These are phyloP conservation scores for Pichia norvegensis DNA, from an alignment of 1,139 yeast genomes.

Conservation along the genomic window DNA sequence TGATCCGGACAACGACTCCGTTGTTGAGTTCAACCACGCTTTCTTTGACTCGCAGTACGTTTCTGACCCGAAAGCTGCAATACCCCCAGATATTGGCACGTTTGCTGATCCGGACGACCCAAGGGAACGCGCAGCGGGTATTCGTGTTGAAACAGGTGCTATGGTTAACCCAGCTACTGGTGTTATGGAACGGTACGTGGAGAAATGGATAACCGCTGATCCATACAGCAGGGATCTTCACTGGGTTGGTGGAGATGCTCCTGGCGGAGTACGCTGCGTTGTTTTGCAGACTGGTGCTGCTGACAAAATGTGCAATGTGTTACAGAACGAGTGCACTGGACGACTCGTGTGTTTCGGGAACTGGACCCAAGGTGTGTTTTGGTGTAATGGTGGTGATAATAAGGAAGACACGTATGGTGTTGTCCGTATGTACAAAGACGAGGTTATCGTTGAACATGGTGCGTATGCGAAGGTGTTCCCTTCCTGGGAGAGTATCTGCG, in stretches of 20 bases:
- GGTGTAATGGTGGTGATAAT: conserved; percentile 23
- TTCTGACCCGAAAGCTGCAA: background rate
- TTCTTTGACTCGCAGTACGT: conserved; percentile 24
- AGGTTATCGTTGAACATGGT: conserved; percentile 26
- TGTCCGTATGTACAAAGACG: conserved; percentile 13
- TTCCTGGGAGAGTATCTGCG: background rate
- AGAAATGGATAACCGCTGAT: conserved; percentile 51
- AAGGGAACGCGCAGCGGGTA: conserved; percentile 34
- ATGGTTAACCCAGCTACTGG: conserved; percentile 46
- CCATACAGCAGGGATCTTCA: conserved; percentile 21
- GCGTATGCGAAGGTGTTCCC: conserved; percentile 22
- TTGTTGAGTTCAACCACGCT: conserved; percentile 25
- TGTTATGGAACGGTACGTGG: conserved; percentile 39
- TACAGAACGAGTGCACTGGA: conserved; percentile 30
- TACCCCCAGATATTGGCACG: conserved; percentile 9
- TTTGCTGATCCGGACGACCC: conserved; percentile 41
- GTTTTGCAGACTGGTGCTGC: conserved; percentile 30
- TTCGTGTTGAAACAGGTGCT: conserved; percentile 45
- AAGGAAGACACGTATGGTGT: conserved; percentile 17
- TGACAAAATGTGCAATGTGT: conserved; percentile 3
- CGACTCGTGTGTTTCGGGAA: conserved; percentile 42
- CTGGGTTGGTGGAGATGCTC: background rate
- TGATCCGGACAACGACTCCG: conserved; percentile 10
- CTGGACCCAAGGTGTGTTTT: conserved; percentile 47
- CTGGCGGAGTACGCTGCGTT: conserved; percentile 29